Evolutionary conservation across 164 flowering plant species (phyloP), one percentile per base, ranked within the genome.

Genomic region (Annona squamosa): DNA sequence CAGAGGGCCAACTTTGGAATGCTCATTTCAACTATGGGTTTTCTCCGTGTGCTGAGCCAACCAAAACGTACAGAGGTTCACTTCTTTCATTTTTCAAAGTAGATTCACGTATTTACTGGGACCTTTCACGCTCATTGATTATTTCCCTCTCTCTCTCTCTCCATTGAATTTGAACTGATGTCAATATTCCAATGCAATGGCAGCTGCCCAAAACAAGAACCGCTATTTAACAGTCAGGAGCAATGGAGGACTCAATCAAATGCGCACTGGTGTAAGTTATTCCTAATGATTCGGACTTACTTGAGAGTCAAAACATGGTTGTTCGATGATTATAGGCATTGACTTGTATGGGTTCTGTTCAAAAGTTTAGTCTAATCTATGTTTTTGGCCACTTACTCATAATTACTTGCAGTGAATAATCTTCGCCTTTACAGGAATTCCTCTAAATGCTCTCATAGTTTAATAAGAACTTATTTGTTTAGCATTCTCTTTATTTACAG

Each of bases 231-330:
- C 92, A 43, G 98, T 95, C 63, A 84, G 83, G 83, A 87, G 91
- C 76, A 95, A 95, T 83, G 99, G 99, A 46, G 99, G 98, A 72
- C 83, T 95, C 68, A 95, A 95, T 82, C 99, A 95, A 82, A 95
- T 95, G 99, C 98, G 99, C 47, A 84, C 91, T 63, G 99, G 98
- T 82, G 99, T 95, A 87, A 83, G 99, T 83, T 18, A 52, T 44
- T 57, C 59, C 10, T 52, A 10, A 52, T 52, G 7, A 16, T 52
- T 52, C 59, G 13, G 9, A 9, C 13, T 52, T 10, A 52, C 7
- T 52, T 6, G 59, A 5, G 59, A 26, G 37, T 1, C 37, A 1
- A 26, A 26, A 26, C 37, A 26, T 26, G 37, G 37, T 26, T 26
- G 37, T 26, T 26, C 37, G 37, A 26, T 26, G 37, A 26, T 26